Evolutionary conservation across 148 eudicot genomes (phyloP).

Genomic region (Spergularia bocconei): DNA sequence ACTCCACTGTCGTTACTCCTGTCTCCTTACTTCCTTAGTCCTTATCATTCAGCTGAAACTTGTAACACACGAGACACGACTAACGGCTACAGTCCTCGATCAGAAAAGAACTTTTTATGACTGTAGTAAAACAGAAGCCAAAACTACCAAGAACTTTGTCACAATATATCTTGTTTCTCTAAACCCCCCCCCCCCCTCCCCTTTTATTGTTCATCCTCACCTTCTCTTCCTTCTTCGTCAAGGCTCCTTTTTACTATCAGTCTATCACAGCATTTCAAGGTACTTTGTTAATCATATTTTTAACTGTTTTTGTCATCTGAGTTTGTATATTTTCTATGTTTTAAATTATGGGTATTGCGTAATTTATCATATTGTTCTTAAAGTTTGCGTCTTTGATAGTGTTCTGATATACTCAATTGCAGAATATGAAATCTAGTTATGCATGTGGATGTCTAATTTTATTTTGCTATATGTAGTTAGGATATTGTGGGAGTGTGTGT

Average conservation of each 20-base stretch:
- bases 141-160: too few species aligned
- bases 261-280: conserved; percentile 9
- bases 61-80: too few species aligned
- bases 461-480: neutral
- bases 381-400: conserved; percentile 11
- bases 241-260: neutral
- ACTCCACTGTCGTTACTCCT: too few species aligned
- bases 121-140: too few species aligned
- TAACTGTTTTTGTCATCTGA: neutral
- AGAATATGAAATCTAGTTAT: neutral
- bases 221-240: neutral
- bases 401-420: conserved; percentile 8
- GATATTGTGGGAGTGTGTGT: neutral
- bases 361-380: neutral
- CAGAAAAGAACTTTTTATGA: too few species aligned
- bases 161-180: neutral
- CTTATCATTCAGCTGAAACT: too few species aligned
- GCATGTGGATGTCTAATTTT: neutral
- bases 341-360: neutral
- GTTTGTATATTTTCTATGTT: conserved; percentile 1
- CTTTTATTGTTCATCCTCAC: conserved; percentile 1
- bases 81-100: too few species aligned
- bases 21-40: too few species aligned
- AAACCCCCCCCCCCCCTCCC: neutral
- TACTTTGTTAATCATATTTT: neutral